A percentile compares a stretch with the other conserved stretches of the same genome.
Evolutionary conservation across 1,284 basidiomycete species (phyloP).

Genomic region (Malassezia sympodialis): DNA sequence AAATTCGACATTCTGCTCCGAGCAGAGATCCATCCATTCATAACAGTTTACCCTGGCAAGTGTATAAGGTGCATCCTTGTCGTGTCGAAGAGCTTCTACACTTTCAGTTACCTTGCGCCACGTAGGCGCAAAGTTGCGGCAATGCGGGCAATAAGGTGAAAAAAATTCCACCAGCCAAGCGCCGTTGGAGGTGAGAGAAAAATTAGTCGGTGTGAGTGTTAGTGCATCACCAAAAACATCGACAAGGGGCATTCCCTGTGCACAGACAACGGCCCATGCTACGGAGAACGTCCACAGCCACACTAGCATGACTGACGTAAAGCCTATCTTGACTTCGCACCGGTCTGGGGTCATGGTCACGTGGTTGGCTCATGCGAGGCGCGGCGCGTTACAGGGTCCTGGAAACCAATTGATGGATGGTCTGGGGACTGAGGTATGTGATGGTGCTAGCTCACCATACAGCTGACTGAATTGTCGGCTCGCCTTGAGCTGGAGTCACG

Average conservation of each 20-base stretch:
- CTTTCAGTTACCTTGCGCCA: slow-evolving; percentile 64
- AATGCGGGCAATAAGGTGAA: slow-evolving; percentile 67
- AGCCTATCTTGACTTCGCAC: neutral
- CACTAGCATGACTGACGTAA: neutral
- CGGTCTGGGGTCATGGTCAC: neutral
- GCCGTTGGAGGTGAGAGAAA: slow-evolving; percentile 26
- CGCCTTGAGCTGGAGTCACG: slow-evolving; percentile 60
- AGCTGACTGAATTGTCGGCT: slow-evolving; percentile 2
- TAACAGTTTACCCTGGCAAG: slow-evolving; percentile 44
- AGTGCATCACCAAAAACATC: slow-evolving; percentile 10
- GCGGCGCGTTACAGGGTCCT: neutral
- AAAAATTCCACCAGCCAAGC: slow-evolving; percentile 46
- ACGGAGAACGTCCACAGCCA: neutral
- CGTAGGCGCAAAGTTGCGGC: slow-evolving; percentile 65
- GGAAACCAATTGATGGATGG: slow-evolving; percentile 1
- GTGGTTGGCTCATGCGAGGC: slow-evolving; percentile 1
- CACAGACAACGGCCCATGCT: neutral
- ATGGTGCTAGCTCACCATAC: neutral
- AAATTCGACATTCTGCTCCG: slow-evolving; percentile 26
- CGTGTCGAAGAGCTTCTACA: slow-evolving; percentile 54
- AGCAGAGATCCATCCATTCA: slow-evolving; percentile 33
- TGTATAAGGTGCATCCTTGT: slow-evolving; percentile 34
- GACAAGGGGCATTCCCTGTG: neutral
- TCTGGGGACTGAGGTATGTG: slow-evolving; percentile 1
- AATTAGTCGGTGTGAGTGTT: slow-evolving; percentile 33